Evolutionary conservation across 352 stramenopile species (phyloP), one percentile per base, ranked within the genome.

Genomic region (Lagenidium giganteum): DNA sequence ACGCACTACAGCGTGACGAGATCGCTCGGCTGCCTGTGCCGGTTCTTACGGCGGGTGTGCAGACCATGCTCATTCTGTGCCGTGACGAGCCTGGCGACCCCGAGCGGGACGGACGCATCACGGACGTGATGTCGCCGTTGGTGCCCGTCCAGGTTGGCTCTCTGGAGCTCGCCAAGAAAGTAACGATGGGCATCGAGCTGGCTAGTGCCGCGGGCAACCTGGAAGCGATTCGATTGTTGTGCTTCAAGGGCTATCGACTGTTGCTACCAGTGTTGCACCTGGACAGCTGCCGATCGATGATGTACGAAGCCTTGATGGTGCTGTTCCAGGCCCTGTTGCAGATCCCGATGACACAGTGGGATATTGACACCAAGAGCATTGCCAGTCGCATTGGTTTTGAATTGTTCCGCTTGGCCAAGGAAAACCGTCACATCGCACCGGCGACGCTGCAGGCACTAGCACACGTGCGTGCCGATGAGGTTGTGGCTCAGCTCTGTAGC

Each of bases 261-360:
- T 28, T 89, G 46, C 54, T 92, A 2, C 80, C 80, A 14, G 37
- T 89, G n/a, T 49, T 89, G 1, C 74, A 87, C 31, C 50, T 87
- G 22, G 55, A 71, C 4, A 62, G 64, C 16, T 49, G 59, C 11
- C 63, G 58, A 23, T 65, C 55, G 2, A 17, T 83, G 23, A 62
- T 60, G 0, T 87, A 84, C 23, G 51, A 67, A 14, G 51, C 70
- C 7, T 51, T 92, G 9, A 60, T 73, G 41, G 7, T 39, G 11
- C 17, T 30, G 24, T 3, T 28, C 9, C 25, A 66, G 48, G 61
- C 51, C 5, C 45, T 70, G n/a, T 42, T 41, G 16, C 54, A 51
- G 25, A 65, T 63, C 24, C 42, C 52, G 8, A 8, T 12, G 5
- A 30, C 62, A 2, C 35, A 51, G 21, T 84, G 70, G 70, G 64